Evolutionary conservation across 139 green algal genomes (phyloP).

Genomic region (Edaphochlamys debaryana): DNA sequence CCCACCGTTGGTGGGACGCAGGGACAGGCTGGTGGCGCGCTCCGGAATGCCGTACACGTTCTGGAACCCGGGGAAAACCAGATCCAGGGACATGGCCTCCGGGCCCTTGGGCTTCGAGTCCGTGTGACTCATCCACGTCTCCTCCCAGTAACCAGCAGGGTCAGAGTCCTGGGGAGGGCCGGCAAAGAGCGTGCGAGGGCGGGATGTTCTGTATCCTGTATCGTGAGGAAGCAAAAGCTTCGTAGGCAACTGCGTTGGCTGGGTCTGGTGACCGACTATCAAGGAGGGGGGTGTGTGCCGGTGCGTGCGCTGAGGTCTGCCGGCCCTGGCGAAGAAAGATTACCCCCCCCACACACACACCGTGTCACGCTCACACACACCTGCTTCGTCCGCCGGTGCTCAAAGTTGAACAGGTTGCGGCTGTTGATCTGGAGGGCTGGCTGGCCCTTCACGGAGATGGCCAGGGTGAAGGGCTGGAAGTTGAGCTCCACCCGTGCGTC

Average conservation of each 20-base stretch:
- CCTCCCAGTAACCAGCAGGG: conserved; percentile 86
- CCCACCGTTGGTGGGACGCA: conserved; percentile 74
- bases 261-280: no score
- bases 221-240: no score
- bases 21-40: conserved; percentile 78
- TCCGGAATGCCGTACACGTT: conserved; percentile 98
- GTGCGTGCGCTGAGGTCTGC: no score
- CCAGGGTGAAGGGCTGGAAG: conserved; percentile 69
- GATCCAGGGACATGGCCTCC: conserved; percentile 91
- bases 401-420: conserved; percentile 85
- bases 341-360: no score
- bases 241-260: no score
- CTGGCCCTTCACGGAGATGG: conserved; percentile 49
- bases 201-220: not conserved
- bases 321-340: no score
- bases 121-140: conserved; percentile 90
- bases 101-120: conserved; percentile 92
- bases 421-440: conserved; percentile 80
- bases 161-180: conserved; percentile 65
- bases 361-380: no score
- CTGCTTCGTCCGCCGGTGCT: conserved; percentile 84
- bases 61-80: conserved; percentile 78
- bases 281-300: no score
- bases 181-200: not conserved
- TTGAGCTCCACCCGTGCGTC: conserved; percentile 58